A percentile compares a stretch with the other conserved stretches of the same genome.
phyloP scores from a whole-genome alignment of 2,329 filamentous ascomycete genomes.

The Drechslera avenae region DNA sequence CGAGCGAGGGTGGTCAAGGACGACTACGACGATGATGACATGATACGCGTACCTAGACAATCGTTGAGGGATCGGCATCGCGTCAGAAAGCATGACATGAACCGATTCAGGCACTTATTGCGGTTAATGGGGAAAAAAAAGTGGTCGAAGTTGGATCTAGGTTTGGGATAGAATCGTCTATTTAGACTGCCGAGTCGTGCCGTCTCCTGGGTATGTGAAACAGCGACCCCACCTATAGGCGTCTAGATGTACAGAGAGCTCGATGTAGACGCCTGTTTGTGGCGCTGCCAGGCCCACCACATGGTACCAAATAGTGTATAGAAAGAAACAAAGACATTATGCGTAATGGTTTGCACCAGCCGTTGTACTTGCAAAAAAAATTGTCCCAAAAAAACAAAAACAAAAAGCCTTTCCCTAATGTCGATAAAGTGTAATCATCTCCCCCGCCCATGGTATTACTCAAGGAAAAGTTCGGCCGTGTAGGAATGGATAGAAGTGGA shows the following conservation, averaged over 20 bases:
- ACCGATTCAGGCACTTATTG: no score
- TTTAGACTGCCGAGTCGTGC: conserved; percentile 36
- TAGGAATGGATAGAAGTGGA: conserved; percentile 19
- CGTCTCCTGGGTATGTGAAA: conserved; percentile 29
- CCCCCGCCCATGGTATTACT: not conserved
- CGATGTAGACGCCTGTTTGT: conserved; percentile 13
- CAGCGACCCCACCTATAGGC: conserved; percentile 22
- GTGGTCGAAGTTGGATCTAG: conserved; percentile 3
- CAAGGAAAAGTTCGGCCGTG: conserved; percentile 16
- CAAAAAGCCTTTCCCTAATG: not conserved
- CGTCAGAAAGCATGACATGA: not conserved
- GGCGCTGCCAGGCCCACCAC: conserved; percentile 8
- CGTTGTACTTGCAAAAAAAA: conserved; percentile 28
- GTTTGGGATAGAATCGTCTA: conserved; percentile 30
- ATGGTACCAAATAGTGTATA: conserved; percentile 31
- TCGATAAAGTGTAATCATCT: not conserved
- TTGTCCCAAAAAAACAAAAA: conserved; percentile 6
- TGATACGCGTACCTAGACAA: no score
- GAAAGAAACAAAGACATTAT: conserved; percentile 28
- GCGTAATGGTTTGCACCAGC: conserved; percentile 17
- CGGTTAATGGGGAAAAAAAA: not conserved
- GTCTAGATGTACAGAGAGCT: conserved; percentile 24
- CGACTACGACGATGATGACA: no score
- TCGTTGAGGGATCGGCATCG: no score
- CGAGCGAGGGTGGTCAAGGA: no score